Conservation (phyloP, 2,329 filamentous ascomycete genomes). For the Trichoderma breve region DNA sequence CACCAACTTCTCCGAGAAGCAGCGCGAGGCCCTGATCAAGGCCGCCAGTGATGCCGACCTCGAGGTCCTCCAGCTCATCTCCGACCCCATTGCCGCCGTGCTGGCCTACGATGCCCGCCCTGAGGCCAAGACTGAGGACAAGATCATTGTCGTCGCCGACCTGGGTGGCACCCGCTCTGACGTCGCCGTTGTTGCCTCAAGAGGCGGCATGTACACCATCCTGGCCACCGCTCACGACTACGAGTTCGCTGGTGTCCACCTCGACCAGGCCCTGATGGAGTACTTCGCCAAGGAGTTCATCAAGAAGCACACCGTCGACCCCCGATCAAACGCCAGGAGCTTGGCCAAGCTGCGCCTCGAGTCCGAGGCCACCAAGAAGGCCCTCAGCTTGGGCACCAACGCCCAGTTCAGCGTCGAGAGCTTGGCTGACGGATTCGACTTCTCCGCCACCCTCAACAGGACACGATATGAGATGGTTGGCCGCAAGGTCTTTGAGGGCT, state of each 20-base stretch:
- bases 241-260: conserved; percentile 79
- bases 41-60: conserved; percentile 78
- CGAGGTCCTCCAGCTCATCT: conserved; percentile 89
- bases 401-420: conserved; percentile 92
- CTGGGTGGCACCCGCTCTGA: conserved; percentile 91
- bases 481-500: conserved; percentile 81
- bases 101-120: conserved; percentile 88
- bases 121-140: conserved; percentile 73
- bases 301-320: conserved; percentile 92
- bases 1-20: conserved; percentile 86
- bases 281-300: conserved; percentile 98
- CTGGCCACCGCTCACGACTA: conserved; percentile 94
- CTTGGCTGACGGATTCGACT: conserved; percentile 85
- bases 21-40: conserved; percentile 75
- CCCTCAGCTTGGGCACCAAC: conserved; percentile 82
- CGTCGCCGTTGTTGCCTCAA: conserved; percentile 83
- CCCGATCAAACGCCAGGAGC: conserved; percentile 74
- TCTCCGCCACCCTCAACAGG: conserved; percentile 87
- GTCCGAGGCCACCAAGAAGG: conserved; percentile 87
- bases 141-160: conserved; percentile 87
- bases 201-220: conserved; percentile 94
- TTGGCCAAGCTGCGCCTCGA: conserved; percentile 92
- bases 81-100: conserved; percentile 83
- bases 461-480: conserved; percentile 87
- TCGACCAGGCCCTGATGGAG: conserved; percentile 90